Conservation (phyloP, 2,329 filamentous ascomycete species). For the Boeremia lycopersici region DNA sequence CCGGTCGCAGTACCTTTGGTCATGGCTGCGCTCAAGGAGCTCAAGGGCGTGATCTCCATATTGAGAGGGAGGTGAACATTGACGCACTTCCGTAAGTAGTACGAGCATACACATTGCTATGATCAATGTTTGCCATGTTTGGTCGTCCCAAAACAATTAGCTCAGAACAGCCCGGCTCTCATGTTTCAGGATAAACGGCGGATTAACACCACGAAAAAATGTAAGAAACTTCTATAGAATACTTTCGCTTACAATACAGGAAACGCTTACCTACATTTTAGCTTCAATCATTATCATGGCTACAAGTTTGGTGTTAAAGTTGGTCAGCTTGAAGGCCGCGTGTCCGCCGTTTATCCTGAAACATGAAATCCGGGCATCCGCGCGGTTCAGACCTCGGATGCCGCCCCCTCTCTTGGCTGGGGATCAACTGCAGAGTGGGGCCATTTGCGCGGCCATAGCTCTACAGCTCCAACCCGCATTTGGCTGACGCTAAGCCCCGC, state of each 20-base stretch:
- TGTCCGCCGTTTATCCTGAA: too few species aligned
- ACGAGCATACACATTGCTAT: neutral
- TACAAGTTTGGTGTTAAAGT: neutral
- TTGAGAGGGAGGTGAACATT: neutral
- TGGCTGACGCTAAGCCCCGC: slow-evolving; percentile 4
- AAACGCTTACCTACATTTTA: too few species aligned
- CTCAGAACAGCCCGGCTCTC: too few species aligned
- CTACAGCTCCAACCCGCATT: neutral
- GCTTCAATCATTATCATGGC: too few species aligned
- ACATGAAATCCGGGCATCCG: too few species aligned
- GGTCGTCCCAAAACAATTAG: neutral
- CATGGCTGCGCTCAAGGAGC: slow-evolving; percentile 81
- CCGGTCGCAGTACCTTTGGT: slow-evolving; percentile 89
- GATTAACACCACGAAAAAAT: too few species aligned
- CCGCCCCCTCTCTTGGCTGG: slow-evolving; percentile 1
- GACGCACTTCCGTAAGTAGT: neutral
- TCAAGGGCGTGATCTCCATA: slow-evolving; percentile 22
- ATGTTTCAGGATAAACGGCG: too few species aligned
- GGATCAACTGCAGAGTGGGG: neutral
- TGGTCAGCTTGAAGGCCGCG: too few species aligned
- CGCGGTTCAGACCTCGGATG: slow-evolving; percentile 6
- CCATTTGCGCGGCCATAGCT: slow-evolving; percentile 8
- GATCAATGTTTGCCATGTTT: neutral
- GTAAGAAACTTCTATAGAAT: too few species aligned
- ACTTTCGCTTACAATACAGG: too few species aligned